Conservation (phyloP, 2,329 filamentous ascomycete species). For the Sclerotinia trifoliorum region DNA sequence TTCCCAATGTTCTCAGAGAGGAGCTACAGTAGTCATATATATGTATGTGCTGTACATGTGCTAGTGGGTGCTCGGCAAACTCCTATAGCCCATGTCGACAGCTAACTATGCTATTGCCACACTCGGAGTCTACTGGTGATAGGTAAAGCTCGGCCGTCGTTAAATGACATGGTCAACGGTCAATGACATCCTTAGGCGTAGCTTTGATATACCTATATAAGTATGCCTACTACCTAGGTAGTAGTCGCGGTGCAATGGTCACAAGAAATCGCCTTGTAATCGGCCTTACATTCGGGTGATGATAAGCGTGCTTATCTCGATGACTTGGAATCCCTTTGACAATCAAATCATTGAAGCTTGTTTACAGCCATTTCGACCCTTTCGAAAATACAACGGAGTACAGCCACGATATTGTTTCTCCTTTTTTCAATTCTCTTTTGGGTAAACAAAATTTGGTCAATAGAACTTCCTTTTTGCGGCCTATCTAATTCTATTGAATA, state of each 20-base stretch:
- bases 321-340: neutral
- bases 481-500: neutral
- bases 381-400: neutral
- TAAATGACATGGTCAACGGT: neutral
- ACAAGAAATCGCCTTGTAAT: conserved; percentile 9
- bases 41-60: conserved; percentile 5
- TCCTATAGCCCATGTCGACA: neutral
- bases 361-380: neutral
- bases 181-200: neutral
- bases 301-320: conserved; percentile 4
- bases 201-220: neutral
- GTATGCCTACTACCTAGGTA: too few species aligned
- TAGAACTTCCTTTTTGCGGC: too few species aligned
- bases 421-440: neutral
- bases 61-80: neutral
- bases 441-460: neutral
- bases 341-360: conserved; percentile 1
- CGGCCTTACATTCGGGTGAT: conserved; percentile 8
- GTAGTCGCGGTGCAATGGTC: neutral
- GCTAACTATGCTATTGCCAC: conserved; percentile 3
- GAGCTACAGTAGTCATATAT: neutral
- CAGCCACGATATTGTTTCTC: neutral
- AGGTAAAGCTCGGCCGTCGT: neutral
- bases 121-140: neutral
- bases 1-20: neutral